Conservation (phyloP, 1,139 yeast species). For the Lodderomyces metapsilosis region DNA sequence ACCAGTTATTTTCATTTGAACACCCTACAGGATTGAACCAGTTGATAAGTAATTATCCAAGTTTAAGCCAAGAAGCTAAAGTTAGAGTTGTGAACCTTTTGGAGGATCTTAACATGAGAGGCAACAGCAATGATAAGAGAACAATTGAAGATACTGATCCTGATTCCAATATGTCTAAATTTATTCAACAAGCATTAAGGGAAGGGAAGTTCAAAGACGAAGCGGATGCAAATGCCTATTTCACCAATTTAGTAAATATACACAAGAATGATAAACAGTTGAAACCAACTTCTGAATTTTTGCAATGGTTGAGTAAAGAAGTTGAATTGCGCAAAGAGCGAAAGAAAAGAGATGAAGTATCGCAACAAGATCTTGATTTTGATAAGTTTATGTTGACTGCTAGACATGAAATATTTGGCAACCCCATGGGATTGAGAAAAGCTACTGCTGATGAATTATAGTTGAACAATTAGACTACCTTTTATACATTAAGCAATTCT, state of each 20-base stretch:
- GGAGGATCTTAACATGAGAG: slow-evolving; percentile 34
- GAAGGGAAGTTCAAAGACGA: slow-evolving; percentile 26
- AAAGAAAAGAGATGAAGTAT: slow-evolving; percentile 31
- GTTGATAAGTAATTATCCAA: slow-evolving; percentile 28
- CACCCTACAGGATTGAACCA: slow-evolving; percentile 23
- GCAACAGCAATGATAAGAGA: slow-evolving; percentile 21
- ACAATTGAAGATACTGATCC: slow-evolving; percentile 22
- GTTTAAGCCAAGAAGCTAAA: slow-evolving; percentile 28
- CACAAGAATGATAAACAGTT: slow-evolving; percentile 26
- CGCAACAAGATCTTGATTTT: slow-evolving; percentile 33
- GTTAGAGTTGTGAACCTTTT: slow-evolving; percentile 39
- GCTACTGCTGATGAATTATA: slow-evolving; percentile 55
- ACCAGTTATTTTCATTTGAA: slow-evolving; percentile 23
- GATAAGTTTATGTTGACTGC: slow-evolving; percentile 51
- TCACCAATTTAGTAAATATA: slow-evolving; percentile 41
- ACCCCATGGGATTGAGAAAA: slow-evolving; percentile 67
- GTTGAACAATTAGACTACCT: too few species aligned
- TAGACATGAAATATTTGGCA: slow-evolving; percentile 76
- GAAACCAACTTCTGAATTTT: slow-evolving; percentile 34
- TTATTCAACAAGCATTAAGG: slow-evolving; percentile 29
- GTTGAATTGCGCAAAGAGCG: slow-evolving; percentile 38
- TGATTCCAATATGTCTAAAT: slow-evolving; percentile 26
- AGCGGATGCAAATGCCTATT: slow-evolving; percentile 40
- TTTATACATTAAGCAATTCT: too few species aligned
- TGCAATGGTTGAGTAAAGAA: slow-evolving; percentile 64